phyloP scores from a whole-genome alignment of 2,329 filamentous ascomycete species.

The Fusarium sp. region DNA sequence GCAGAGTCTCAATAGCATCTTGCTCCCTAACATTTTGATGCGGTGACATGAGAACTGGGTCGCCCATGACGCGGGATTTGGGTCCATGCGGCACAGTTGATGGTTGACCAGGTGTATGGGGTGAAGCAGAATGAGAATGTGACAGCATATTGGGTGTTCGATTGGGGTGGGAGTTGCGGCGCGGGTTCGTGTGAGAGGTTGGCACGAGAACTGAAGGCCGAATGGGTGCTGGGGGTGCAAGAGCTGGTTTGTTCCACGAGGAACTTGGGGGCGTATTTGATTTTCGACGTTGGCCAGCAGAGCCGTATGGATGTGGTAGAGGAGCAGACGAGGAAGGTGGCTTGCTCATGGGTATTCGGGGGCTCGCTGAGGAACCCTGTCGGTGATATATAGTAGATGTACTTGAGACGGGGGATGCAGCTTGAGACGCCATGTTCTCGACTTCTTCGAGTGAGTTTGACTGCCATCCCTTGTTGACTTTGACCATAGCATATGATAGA shows the following conservation, averaged over 20 bases:
- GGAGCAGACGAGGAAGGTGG: constrained; percentile 47
- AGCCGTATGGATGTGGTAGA: constrained; percentile 46
- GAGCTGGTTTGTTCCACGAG: constrained; percentile 52
- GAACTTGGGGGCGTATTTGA: constrained; percentile 55
- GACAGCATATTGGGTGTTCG: constrained; percentile 65
- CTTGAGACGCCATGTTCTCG: constrained; percentile 78
- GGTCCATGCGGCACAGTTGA: constrained; percentile 48
- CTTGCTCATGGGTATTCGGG: constrained; percentile 56
- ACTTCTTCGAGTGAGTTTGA: constrained; percentile 81
- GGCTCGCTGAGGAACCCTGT: constrained; percentile 66
- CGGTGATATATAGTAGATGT: constrained; percentile 66
- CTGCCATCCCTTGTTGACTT: constrained; percentile 92
- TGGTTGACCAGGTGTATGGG: constrained; percentile 57
- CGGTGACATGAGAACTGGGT: constrained; percentile 74
- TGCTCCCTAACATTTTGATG: constrained; percentile 76
- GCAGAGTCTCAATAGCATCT: constrained; percentile 82
- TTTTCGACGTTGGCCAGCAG: constrained; percentile 44
- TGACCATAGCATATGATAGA: constrained; percentile 92
- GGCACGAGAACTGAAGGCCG: constrained; percentile 59
- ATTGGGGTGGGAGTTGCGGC: constrained; percentile 64
- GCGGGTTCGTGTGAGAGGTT: constrained; percentile 55
- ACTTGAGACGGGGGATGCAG: constrained; percentile 72
- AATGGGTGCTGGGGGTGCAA: constrained; percentile 68
- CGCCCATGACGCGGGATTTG: constrained; percentile 53
- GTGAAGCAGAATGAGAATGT: constrained; percentile 62